Conservation (phyloP, 805 yeast genomes). For the Candida adriatica region DNA sequence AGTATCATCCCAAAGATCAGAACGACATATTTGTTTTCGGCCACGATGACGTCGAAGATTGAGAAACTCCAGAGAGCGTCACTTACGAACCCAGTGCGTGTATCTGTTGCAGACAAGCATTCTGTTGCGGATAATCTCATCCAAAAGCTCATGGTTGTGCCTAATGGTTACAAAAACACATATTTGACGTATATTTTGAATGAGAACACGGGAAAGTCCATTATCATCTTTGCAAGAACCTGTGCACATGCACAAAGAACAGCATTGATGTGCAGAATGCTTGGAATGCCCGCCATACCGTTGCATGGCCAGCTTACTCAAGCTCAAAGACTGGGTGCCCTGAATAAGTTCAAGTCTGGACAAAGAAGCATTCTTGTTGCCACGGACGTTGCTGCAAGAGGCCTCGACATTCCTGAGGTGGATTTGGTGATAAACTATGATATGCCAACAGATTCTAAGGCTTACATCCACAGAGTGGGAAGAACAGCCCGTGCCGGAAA, state of each 20-base stretch:
- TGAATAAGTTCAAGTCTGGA: conserved; percentile 73
- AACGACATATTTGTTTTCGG: conserved; percentile 83
- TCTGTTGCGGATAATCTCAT: conserved; percentile 92
- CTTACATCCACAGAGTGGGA: conserved; percentile 84
- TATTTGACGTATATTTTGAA: conserved; percentile 74
- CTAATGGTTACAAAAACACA: conserved; percentile 90
- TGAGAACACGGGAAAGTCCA: conserved; percentile 78
- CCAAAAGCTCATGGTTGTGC: conserved; percentile 83
- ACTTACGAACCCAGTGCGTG: conserved; percentile 77
- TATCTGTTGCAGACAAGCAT: conserved; percentile 82
- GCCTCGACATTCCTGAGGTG: conserved; percentile 76
- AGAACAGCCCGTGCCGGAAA: conserved; percentile 95
- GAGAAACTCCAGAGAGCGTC: conserved; percentile 95
- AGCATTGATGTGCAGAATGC: conserved; percentile 67
- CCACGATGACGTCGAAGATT: conserved; percentile 95
- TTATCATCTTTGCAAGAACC: conserved; percentile 87
- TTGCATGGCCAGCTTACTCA: conserved; percentile 89
- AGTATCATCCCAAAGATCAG: conserved; percentile 78
- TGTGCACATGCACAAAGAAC: conserved; percentile 93
- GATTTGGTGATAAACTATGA: conserved; percentile 74
- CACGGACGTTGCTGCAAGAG: conserved; percentile 87
- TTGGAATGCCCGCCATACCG: conserved; percentile 88
- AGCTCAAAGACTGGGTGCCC: conserved; percentile 75
- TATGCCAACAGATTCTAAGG: conserved; percentile 78
- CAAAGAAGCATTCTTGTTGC: conserved; percentile 65